Evolutionary conservation across 2,329 filamentous ascomycete species (phyloP).

Genomic region (Pleurostoma richardsiae): DNA sequence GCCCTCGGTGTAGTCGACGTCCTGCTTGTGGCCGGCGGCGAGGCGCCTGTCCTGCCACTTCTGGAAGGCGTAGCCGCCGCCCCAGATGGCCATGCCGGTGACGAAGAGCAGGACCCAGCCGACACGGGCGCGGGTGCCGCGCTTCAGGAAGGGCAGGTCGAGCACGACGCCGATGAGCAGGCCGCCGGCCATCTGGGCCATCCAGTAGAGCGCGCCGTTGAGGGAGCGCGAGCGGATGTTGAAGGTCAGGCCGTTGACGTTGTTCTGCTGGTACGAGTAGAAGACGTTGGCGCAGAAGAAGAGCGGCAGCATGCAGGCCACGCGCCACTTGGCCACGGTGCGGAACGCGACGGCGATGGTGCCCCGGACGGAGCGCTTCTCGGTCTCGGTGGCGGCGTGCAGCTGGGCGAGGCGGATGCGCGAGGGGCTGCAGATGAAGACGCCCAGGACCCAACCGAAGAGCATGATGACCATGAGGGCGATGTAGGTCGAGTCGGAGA

Average conservation of each 20-base stretch:
- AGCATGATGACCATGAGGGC: slow-evolving; percentile 43
- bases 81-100: slow-evolving; percentile 49
- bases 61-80: slow-evolving; percentile 62
- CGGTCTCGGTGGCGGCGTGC: slow-evolving; percentile 26
- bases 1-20: slow-evolving; percentile 41
- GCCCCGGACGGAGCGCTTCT: slow-evolving; percentile 30
- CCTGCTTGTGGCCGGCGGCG: slow-evolving; percentile 31
- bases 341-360: slow-evolving; percentile 27
- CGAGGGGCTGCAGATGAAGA: slow-evolving; percentile 42
- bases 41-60: slow-evolving; percentile 42
- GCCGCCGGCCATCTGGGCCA: slow-evolving; percentile 50
- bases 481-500: slow-evolving; percentile 44
- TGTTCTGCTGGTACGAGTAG: slow-evolving; percentile 52
- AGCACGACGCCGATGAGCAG: slow-evolving; percentile 39
- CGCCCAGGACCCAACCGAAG: slow-evolving; percentile 39
- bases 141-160: slow-evolving; percentile 34
- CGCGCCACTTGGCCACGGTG: slow-evolving; percentile 35
- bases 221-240: slow-evolving; percentile 50
- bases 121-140: slow-evolving; percentile 37
- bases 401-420: slow-evolving; percentile 32
- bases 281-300: slow-evolving; percentile 53
- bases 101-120: slow-evolving; percentile 41
- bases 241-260: slow-evolving; percentile 49
- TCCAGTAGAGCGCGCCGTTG: slow-evolving; percentile 50
- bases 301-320: slow-evolving; percentile 42